phyloP scores from a whole-genome alignment of 1,284 basidiomycete genomes.

The Fomitopsis palustris region DNA sequence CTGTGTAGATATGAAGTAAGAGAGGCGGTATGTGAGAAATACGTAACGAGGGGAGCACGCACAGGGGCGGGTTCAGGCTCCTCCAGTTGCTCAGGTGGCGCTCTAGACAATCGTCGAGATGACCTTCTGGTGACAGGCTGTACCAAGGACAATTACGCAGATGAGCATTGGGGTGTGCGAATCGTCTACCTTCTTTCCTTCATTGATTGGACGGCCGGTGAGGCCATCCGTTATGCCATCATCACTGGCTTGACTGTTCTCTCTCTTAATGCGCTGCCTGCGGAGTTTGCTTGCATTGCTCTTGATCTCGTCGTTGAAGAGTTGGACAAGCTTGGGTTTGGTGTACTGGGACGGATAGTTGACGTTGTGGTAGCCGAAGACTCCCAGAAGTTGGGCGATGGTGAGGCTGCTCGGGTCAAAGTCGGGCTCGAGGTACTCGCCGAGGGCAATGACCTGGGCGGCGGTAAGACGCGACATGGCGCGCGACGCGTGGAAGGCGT shows the following conservation, averaged over 20 bases:
- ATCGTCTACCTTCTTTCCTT: conserved; percentile 39
- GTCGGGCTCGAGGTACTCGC: conserved; percentile 80
- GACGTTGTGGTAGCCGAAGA: conserved; percentile 83
- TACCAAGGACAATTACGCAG: neutral
- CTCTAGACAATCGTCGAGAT: conserved; percentile 35
- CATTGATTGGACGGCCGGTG: conserved; percentile 62
- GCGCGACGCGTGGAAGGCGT: conserved; percentile 19
- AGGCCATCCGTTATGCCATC: conserved; percentile 77
- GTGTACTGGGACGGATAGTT: conserved; percentile 76
- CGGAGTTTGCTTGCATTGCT: conserved; percentile 57
- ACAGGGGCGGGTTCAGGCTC: conserved; percentile 25
- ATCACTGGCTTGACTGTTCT: conserved; percentile 70
- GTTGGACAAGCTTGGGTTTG: conserved; percentile 80
- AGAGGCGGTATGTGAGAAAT: conserved; percentile 3
- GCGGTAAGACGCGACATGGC: conserved; percentile 70
- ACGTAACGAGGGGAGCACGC: conserved; percentile 30
- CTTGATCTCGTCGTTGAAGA: conserved; percentile 79
- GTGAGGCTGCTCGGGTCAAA: conserved; percentile 83
- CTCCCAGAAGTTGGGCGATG: conserved; percentile 75
- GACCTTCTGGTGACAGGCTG: conserved; percentile 30
- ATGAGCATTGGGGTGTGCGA: conserved; percentile 2
- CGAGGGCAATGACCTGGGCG: conserved; percentile 65
- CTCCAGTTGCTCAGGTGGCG: conserved; percentile 22
- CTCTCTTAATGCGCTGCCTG: conserved; percentile 62
- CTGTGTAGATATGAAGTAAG: conserved; percentile 25